These are phyloP conservation scores for Lizanozyma gosingica DNA, from an alignment of 1,139 yeast genomes.

Conservation along the genomic window DNA sequence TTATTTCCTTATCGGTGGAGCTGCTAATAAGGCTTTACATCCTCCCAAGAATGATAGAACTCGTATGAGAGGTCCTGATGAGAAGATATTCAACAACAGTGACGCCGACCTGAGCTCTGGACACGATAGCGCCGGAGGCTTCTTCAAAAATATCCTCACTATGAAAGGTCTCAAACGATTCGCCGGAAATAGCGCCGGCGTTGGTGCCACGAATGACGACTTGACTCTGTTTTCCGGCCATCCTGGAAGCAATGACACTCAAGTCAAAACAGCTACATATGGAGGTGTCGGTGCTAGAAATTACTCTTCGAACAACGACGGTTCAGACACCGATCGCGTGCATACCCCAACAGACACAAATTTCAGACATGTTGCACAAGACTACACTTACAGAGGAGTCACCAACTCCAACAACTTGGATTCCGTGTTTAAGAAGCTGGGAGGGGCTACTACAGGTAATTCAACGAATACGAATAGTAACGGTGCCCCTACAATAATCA, in stretches of 20 bases:
- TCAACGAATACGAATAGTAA: constrained; percentile 16
- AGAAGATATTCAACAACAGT: neutral
- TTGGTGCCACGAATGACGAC: neutral
- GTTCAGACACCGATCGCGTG: constrained; percentile 4
- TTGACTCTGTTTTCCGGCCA: constrained; percentile 1
- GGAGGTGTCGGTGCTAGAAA: neutral
- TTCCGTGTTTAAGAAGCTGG: constrained; percentile 26
- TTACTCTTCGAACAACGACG: neutral
- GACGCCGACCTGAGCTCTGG: neutral
- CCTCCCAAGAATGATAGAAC: constrained; percentile 8
- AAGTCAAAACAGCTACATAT: constrained; percentile 2
- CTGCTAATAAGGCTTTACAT: constrained; percentile 1
- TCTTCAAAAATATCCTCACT: neutral
- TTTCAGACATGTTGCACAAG: neutral
- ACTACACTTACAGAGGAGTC: constrained; percentile 30
- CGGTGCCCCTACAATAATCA: constrained; percentile 6
- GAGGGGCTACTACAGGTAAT: neutral
- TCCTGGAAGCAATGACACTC: constrained; percentile 1
- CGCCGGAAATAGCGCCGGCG: neutral
- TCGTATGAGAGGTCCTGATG: constrained; percentile 3
- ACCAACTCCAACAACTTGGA: constrained; percentile 36
- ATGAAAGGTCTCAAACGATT: neutral
- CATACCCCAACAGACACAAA: neutral
- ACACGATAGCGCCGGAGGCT: neutral
- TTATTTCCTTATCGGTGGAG: neutral